Evolutionary conservation across 2,329 filamentous ascomycete genomes (phyloP).

Genomic region (Fusarium tricinctum): DNA sequence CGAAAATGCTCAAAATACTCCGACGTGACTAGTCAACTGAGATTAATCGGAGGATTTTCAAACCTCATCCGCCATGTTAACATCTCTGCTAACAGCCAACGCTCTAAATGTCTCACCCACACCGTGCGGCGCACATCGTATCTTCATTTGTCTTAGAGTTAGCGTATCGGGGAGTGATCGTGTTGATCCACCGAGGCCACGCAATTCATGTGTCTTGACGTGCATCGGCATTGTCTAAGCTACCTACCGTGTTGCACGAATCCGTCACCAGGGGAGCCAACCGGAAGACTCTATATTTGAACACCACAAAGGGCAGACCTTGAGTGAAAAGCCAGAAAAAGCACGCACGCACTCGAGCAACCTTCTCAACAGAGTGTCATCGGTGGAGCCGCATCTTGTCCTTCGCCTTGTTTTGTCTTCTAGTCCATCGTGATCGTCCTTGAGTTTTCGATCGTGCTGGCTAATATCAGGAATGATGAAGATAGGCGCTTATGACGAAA

Average conservation of each 20-base stretch:
- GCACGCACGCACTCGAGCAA: neutral
- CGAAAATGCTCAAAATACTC: too few relatives aligned
- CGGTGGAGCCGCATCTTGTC: conserved; percentile 14
- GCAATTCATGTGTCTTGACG: conserved; percentile 43
- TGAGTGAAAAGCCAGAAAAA: neutral
- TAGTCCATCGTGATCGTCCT: conserved; percentile 11
- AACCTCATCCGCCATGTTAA: neutral
- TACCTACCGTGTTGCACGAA: conserved; percentile 29
- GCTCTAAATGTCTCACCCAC: conserved; percentile 11
- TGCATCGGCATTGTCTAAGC: conserved; percentile 35
- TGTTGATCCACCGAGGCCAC: conserved; percentile 36
- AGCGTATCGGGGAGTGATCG: conserved; percentile 33
- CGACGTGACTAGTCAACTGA: neutral
- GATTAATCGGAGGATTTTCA: conserved; percentile 9
- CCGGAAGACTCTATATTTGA: conserved; percentile 14
- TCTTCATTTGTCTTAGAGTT: conserved; percentile 23
- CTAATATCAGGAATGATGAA: conserved; percentile 15
- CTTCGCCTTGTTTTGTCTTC: conserved; percentile 18
- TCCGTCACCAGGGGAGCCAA: conserved; percentile 25
- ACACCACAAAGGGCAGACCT: conserved; percentile 7
- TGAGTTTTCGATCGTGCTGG: conserved; percentile 3
- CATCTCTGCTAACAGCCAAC: neutral
- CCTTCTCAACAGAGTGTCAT: conserved; percentile 34
- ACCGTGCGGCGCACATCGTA: conserved; percentile 28
- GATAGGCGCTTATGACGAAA: conserved; percentile 32